These are phyloP conservation scores for Citrus hindsii DNA, from an alignment of 345 rosid genomes.

Conservation along the genomic window DNA sequence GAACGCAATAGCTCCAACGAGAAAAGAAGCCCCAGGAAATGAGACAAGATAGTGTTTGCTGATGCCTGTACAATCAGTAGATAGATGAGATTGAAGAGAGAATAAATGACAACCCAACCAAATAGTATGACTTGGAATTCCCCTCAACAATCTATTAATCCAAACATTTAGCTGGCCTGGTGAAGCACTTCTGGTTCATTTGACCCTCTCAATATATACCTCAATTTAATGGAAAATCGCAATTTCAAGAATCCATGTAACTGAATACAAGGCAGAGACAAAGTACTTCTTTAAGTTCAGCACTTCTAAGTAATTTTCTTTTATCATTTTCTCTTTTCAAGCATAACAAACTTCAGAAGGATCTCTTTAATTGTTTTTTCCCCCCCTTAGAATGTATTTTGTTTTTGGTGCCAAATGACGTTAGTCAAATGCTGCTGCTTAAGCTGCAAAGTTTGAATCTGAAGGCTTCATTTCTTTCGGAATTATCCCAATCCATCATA, in stretches of 20 bases:
- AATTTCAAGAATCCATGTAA: background rate
- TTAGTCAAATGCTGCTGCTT: background rate
- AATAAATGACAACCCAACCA: background rate
- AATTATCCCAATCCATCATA: no score
- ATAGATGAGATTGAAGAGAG: background rate
- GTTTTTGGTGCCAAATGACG: background rate
- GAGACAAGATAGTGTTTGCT: conserved; percentile 91
- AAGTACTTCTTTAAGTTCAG: background rate
- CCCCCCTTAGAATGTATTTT: background rate
- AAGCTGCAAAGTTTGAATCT: background rate
- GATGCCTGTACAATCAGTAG: conserved; percentile 67
- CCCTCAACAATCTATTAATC: background rate
- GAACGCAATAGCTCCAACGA: conserved; percentile 91
- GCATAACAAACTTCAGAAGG: background rate
- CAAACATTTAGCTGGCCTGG: background rate
- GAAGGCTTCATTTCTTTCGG: background rate
- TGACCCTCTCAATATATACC: background rate
- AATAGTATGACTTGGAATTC: background rate
- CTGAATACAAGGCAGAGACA: background rate
- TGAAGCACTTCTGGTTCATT: background rate
- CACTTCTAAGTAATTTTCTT: background rate
- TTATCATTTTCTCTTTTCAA: background rate
- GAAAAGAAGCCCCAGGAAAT: conserved; percentile 85
- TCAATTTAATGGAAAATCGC: background rate
- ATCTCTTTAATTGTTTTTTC: background rate